Base-by-base conservation (phyloP, 2,329 filamentous ascomycete species). In the Aspergillus fumigatiaffinis region DNA sequence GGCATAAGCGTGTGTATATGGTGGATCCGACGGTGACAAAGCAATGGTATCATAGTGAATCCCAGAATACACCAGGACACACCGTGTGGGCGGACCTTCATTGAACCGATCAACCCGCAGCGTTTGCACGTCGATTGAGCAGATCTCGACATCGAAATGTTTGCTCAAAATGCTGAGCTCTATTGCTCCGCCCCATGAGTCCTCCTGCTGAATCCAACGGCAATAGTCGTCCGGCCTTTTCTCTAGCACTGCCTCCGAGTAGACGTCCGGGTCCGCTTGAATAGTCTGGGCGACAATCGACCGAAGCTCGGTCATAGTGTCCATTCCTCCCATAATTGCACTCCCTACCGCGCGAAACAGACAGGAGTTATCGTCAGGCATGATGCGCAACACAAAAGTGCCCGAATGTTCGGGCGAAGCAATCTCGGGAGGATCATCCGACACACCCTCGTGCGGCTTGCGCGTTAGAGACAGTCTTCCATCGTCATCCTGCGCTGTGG, bases 361-460 rank as follows among this genome's bases (percentile, higher is more conserved):
- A 76, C 93, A 97, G 57, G 87, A 91, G 74, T 97, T 97, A 74
- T 97, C 93, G 69, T 97, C 93, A 4, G 92, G 91, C 93, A 97
- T 97, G 52, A 97, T 90, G 14, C 93, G 88, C 20, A 97, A 83
- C 8, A 95, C 89, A 20, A 84, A 73, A 1, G 80, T 83, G 50
- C 83, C 84, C 32, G 77, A 76, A 51, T 84, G 81, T 28, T 80
- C 76, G 6, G 84, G 80, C 0, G 87, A 78, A 0, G 80, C 76
- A 1, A 88, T 73, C 65, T 87, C 84, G 0, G 86, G 86, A 1
- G 85, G 84, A 61, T 89, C 85, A 49, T 79, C 78, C 44, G 82
- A 77, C 25, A 76, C 63, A 4, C 76, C 69, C 55, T 66, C 58
- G 21, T 74, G 73, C 29, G 72, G 60, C 56, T 78, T 82, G 47